phyloP scores from a whole-genome alignment of 176 grass and related monocot genomes.

The Otatea glauca region DNA sequence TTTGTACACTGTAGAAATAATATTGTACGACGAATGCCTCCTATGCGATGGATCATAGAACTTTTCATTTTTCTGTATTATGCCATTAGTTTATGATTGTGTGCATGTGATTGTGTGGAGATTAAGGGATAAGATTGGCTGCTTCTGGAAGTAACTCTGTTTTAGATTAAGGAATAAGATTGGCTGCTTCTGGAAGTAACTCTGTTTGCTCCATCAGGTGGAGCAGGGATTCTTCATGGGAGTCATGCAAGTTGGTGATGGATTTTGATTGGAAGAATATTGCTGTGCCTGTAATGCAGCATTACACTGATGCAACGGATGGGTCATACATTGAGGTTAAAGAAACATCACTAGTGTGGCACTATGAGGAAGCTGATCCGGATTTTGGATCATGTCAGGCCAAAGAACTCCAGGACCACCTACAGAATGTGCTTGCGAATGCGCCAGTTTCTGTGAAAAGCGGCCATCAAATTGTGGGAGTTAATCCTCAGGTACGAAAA shows the following conservation, averaged over 20 bases:
- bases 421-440: conserved; percentile 61
- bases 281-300: conserved; percentile 49
- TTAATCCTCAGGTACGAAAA: conserved; percentile 61
- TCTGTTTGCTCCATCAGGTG: conserved; percentile 47
- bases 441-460: conserved; percentile 63
- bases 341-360: conserved; percentile 74
- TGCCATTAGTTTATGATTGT: conserved; percentile 18
- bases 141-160: conserved; percentile 25
- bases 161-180: conserved; percentile 23
- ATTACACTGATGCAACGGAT: conserved; percentile 57
- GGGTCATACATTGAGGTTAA: conserved; percentile 60
- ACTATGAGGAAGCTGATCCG: conserved; percentile 64
- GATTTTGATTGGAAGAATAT: conserved; percentile 59
- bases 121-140: conserved; percentile 22
- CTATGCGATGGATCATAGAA: neutral
- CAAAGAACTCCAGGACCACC: conserved; percentile 65
- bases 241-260: conserved; percentile 31
- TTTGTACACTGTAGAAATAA: neutral
- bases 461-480: conserved; percentile 63
- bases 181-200: conserved; percentile 11
- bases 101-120: conserved; percentile 25
- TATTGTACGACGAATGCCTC: conserved; percentile 2
- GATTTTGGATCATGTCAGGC: conserved; percentile 68
- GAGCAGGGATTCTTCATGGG: conserved; percentile 57
- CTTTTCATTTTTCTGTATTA: conserved; percentile 8